Evolutionary conservation across 179 eudicot genomes (phyloP).

Genomic region (Silene vulgaris): DNA sequence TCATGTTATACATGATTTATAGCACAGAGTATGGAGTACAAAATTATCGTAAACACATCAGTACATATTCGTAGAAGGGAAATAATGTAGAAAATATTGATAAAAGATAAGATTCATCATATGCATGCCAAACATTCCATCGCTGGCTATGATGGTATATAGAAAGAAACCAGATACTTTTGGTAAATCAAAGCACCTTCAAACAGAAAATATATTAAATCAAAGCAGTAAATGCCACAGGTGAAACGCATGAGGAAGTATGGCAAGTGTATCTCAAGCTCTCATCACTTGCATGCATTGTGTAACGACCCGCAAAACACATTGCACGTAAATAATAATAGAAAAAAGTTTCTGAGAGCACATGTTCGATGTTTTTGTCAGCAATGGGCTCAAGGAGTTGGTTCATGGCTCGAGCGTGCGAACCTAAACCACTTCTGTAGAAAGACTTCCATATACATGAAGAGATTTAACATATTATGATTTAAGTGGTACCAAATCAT

Average conservation of each 20-base stretch:
- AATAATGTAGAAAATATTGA: not conserved
- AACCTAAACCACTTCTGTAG: no score
- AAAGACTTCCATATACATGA: no score
- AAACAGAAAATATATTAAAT: not conserved
- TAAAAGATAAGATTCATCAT: not conserved
- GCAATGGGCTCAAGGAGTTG: not conserved
- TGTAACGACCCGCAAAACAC: no score
- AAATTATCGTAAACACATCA: not conserved
- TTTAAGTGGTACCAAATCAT: no score
- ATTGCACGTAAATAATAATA: no score
- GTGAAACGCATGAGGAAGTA: not conserved
- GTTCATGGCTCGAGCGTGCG: no score
- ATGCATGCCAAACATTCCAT: not conserved
- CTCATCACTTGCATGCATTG: no score
- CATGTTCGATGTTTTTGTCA: not conserved
- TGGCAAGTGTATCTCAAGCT: not conserved
- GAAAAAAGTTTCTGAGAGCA: no score
- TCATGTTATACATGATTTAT: slow-evolving; percentile 9
- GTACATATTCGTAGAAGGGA: not conserved
- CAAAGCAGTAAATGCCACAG: not conserved
- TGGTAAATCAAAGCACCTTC: not conserved
- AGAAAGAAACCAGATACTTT: not conserved
- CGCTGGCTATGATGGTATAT: not conserved
- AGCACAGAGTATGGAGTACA: not conserved
- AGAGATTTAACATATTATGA: no score